A percentile compares a stretch with the other conserved stretches of the same genome.
Conservation (phyloP, 495 filamentous ascomycete genomes). For the Talaromyces trachyspermus region DNA sequence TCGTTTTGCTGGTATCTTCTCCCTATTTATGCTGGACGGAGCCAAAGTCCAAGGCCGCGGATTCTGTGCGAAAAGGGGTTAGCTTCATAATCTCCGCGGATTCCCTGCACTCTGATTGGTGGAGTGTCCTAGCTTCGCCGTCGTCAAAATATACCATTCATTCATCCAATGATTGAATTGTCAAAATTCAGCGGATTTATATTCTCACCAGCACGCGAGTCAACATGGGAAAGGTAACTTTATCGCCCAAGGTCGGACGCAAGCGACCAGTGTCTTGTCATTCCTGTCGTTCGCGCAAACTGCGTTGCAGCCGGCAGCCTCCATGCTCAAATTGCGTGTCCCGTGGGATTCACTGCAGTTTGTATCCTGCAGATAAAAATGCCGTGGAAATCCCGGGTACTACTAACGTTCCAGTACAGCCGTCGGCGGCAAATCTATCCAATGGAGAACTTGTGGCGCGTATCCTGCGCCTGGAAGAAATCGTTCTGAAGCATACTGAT, state of each 20-base stretch:
- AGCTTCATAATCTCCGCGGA: background rate
- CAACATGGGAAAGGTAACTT: background rate
- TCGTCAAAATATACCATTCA: background rate
- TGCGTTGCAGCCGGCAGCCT: slow-evolving; percentile 33
- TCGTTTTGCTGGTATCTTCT: too few relatives aligned
- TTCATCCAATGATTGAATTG: background rate
- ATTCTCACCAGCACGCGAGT: background rate
- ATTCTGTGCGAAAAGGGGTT: too few relatives aligned
- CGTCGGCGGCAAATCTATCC: background rate
- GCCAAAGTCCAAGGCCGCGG: too few relatives aligned
- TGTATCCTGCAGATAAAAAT: slow-evolving; percentile 11
- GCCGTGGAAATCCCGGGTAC: slow-evolving; percentile 3
- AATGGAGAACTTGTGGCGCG: slow-evolving; percentile 16
- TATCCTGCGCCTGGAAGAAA: slow-evolving; percentile 18
- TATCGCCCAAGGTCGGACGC: slow-evolving; percentile 11
- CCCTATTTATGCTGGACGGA: too few relatives aligned
- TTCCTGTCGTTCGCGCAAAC: slow-evolving; percentile 39
- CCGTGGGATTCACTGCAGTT: slow-evolving; percentile 27
- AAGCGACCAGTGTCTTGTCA: slow-evolving; percentile 30
- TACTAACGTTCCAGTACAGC: background rate
- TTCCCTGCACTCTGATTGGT: background rate
- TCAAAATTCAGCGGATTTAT: background rate
- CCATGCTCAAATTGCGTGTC: slow-evolving; percentile 37
- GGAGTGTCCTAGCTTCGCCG: too few relatives aligned
- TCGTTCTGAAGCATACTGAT: slow-evolving; percentile 13